Base-by-base conservation (phyloP, 2,329 filamentous ascomycete species). In the Byssothecium circinans region DNA sequence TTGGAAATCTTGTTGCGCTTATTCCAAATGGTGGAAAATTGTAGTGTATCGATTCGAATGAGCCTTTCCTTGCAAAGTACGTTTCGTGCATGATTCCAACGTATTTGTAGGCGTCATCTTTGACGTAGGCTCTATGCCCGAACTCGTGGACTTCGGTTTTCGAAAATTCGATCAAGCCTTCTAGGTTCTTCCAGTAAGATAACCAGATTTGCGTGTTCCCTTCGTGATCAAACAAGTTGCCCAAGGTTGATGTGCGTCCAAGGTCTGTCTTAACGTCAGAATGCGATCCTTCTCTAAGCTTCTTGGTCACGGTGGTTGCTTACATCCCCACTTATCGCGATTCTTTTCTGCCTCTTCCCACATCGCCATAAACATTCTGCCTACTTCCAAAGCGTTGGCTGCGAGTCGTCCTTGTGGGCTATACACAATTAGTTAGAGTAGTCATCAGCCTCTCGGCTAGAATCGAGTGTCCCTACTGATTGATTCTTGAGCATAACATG, bases 1-100 rank as follows among this genome's bases (percentile, higher is more conserved):
- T 12, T 11, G 22, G 30, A 12, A 19, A 25, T 20, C 22, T 20
- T 15, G 40, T 33, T 27, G 12, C 19, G 22, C 40, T 27, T 15
- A 44, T 35, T 5, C 41, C 41, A 36, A 44, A 44, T 15, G 41
- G 30, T 6, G 41, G 41, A 22, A 44, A 44, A 25, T 44, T 44
- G 30, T 36, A 8, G 41, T 44, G 25, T 7, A 44, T 14, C 18
- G 30, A 17, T 22, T 44, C 41, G 8, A 15, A 22, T 4, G 41
- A 36, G 33, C 25, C 18, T 17, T 18, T 44, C 6, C 30, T 29
- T 10, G 41, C 33, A 14, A 18, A 44, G 18, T 36, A 44, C 14
- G 20, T 22, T 20, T 44, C 41, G 18, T 44, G 41, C 41, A 44
- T 44, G 25, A 44, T 44, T 6, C 41, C 41, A 7, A 44, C 35